These are phyloP conservation scores for Macadamia tetraphylla DNA, from an alignment of 164 flowering plant genomes.

Conservation along the genomic window DNA sequence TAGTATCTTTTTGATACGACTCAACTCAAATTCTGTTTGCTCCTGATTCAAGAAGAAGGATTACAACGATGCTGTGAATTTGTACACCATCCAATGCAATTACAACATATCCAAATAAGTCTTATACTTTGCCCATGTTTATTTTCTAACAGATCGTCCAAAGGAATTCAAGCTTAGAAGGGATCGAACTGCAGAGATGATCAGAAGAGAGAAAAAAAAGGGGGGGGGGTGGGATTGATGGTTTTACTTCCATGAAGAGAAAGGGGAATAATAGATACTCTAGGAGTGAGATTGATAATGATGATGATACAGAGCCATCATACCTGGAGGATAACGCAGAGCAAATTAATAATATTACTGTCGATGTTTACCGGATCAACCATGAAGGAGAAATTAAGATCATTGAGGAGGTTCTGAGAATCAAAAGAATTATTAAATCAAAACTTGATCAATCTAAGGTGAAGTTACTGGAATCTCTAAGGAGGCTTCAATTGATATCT, in stretches of 20 bases:
- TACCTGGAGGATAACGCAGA: slow-evolving; percentile 43
- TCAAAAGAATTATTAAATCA: slow-evolving; percentile 36
- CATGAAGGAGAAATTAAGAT: slow-evolving; percentile 39
- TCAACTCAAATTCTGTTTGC: too few relatives aligned
- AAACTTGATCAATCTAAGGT: too few relatives aligned
- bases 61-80: too few relatives aligned
- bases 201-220: slow-evolving; percentile 5
- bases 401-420: slow-evolving; percentile 54
- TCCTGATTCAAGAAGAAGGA: too few relatives aligned
- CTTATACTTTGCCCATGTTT: too few relatives aligned
- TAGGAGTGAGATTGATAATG: slow-evolving; percentile 28
- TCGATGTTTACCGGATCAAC: too few relatives aligned
- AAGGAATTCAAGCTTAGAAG: slow-evolving; percentile 45
- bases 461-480: too few relatives aligned
- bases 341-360: too few relatives aligned
- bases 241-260: slow-evolving; percentile 29
- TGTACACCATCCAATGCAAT: too few relatives aligned
- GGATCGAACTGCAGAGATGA: slow-evolving; percentile 53
- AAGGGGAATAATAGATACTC: slow-evolving; percentile 19
- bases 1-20: too few relatives aligned
- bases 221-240: not conserved
- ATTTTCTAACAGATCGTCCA: slow-evolving; percentile 34
- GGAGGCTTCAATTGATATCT: too few relatives aligned
- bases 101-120: too few relatives aligned
- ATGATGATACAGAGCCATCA: slow-evolving; percentile 56